These are phyloP conservation scores for Citrus trifoliata DNA, from an alignment of 345 rosid species.

Conservation along the genomic window DNA sequence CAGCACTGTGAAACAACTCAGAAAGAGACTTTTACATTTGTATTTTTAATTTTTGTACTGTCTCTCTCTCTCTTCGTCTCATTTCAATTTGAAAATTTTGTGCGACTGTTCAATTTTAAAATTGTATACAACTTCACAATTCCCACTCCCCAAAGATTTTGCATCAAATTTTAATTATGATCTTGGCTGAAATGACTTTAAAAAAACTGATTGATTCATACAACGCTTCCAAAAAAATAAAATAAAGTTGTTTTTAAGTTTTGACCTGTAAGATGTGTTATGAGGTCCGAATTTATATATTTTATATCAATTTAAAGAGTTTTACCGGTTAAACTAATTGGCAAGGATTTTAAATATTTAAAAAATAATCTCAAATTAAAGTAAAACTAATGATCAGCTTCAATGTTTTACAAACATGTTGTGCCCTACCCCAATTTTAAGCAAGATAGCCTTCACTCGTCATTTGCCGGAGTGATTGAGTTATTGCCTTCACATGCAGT, in stretches of 20 bases:
- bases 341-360: too few species aligned
- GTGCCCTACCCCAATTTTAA: background rate
- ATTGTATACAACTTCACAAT: background rate
- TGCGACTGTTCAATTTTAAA: background rate
- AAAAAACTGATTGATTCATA: background rate
- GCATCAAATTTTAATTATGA: background rate
- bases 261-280: too few species aligned
- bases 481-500: accelerated
- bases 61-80: background rate
- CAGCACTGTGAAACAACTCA: background rate
- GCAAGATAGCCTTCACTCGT: too few species aligned
- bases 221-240: too few species aligned
- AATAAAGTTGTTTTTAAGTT: too few species aligned
- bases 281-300: too few species aligned
- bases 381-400: background rate
- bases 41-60: background rate
- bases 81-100: background rate
- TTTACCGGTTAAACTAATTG: too few species aligned
- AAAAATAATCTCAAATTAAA: too few species aligned
- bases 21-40: slow-evolving; percentile 1
- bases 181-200: background rate
- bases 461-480: accelerated
- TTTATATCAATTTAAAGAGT: too few species aligned
- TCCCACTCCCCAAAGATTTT: background rate
- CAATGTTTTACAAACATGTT: background rate